Evolutionary conservation across 306 rosid species (phyloP), one percentile per base, ranked within the genome.

Genomic region (Parietaria judaica): DNA sequence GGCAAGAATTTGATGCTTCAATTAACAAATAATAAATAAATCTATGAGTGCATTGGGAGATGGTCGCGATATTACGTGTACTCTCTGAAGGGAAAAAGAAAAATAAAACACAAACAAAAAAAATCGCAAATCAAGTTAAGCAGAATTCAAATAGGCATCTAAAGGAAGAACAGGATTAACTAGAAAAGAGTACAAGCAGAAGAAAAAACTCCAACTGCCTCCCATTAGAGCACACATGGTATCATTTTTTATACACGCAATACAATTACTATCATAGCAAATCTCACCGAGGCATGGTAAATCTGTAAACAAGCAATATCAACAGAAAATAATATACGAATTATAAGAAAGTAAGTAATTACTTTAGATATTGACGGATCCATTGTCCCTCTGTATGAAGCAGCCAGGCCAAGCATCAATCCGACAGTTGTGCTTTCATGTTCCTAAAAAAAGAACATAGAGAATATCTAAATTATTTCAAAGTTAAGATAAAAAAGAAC

Each of bases 371-470:
- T 83, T 54, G 83, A 83, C 14, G 92, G 98, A 70, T 88, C 96
- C 98, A 91, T 91, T 38, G 90, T 83, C 66, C 98, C 98, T 76
- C 89, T 82, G 48, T 88, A 88, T 52, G 98, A 85, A 78, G 96
- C 95, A 58, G 98, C 92, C 69, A 91, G 79, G 73, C 98, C 96
- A 72, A 91, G 96, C 96, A 88, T 88, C 74, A 92, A 66, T 39
- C 94, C 98, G 7, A 88, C 94, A 51, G 90, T 86, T 63, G 98
- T 88, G 83, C 81, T 86, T 74, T 92, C 96, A 68, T 92, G 98
- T 77, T 88, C 96, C 98, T 92, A 59, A 55, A 65, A 58, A 10
- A 77, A 54, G 8, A 8, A 46, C 8, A 46, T 46, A 46, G 8
- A 46, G 50, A 7, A 46, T 13, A 7, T 23, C 31, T 46, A 46